Conservation (phyloP, 805 yeast genomes). For the Cyberlindnera misumaiensis region DNA sequence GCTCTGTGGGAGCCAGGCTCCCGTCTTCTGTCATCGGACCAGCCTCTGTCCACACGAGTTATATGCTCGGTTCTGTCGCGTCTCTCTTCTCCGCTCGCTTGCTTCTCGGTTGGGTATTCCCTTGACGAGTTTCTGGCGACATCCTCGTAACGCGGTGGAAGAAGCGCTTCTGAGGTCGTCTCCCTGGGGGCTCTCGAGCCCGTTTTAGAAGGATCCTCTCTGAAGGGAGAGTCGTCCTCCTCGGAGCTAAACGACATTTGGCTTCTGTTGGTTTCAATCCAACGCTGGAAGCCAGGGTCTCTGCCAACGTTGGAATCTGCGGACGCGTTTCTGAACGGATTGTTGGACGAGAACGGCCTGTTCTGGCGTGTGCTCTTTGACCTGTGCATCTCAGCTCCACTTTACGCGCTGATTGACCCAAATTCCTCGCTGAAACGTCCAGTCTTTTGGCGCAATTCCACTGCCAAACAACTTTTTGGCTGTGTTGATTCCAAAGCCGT, state of each 20-base stretch:
- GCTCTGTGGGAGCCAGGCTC: background rate
- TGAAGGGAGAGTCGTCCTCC: constrained; percentile 25
- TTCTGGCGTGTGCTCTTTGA: background rate
- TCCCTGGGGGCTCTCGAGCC: constrained; percentile 28
- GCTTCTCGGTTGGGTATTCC: constrained; percentile 52
- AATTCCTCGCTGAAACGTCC: too few species aligned
- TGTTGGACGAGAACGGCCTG: constrained; percentile 51
- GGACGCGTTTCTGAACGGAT: constrained; percentile 60
- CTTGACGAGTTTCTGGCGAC: constrained; percentile 42
- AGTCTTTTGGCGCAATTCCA: too few species aligned
- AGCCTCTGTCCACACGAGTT: constrained; percentile 14
- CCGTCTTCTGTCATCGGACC: constrained; percentile 4
- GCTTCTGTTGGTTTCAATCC: constrained; percentile 44
- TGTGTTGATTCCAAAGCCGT: too few species aligned
- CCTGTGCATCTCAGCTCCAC: too few species aligned
- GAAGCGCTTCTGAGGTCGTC: constrained; percentile 1
- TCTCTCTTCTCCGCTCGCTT: constrained; percentile 10
- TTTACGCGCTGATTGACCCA: too few species aligned
- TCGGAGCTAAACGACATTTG: constrained; percentile 38
- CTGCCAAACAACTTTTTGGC: too few species aligned
- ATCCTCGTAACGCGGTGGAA: constrained; percentile 67
- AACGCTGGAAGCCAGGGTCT: constrained; percentile 41
- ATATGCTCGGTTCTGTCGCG: constrained; percentile 4
- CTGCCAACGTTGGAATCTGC: constrained; percentile 23
- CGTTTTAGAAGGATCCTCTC: constrained; percentile 16